These are phyloP conservation scores for Vitellaria paradoxa DNA, from an alignment of 179 eudicot genomes.

Conservation along the genomic window DNA sequence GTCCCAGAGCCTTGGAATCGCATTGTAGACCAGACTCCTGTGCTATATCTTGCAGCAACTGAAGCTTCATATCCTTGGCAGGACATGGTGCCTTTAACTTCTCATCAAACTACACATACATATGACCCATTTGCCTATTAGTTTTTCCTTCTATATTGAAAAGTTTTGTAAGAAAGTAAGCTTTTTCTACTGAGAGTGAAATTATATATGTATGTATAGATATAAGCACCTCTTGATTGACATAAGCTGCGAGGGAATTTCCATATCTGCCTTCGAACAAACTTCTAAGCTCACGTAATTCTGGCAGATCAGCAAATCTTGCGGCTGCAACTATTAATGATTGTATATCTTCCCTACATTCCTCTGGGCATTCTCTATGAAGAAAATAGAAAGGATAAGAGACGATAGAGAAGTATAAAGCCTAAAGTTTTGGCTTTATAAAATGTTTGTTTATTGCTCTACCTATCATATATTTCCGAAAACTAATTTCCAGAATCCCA, in stretches of 20 bases:
- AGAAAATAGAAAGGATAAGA: background rate
- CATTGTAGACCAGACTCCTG: constrained; percentile 51
- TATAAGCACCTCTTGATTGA: constrained; percentile 52
- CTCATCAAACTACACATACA: constrained; percentile 44
- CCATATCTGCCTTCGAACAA: constrained; percentile 63
- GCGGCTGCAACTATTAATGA: constrained; percentile 78
- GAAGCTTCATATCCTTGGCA: constrained; percentile 52
- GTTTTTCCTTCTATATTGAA: background rate
- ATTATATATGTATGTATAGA: background rate
- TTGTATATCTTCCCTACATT: constrained; percentile 63
- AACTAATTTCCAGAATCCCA: too few species aligned
- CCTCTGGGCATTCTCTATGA: constrained; percentile 73
- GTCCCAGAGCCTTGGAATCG: constrained; percentile 51
- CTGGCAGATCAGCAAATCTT: constrained; percentile 79
- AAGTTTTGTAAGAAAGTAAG: background rate
- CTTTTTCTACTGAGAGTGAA: background rate
- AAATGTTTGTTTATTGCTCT: too few species aligned
- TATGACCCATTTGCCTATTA: background rate
- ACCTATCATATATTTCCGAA: background rate
- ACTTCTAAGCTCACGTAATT: constrained; percentile 64
- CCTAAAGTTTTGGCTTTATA: too few species aligned
- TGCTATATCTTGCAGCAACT: constrained; percentile 57
- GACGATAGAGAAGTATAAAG: too few species aligned
- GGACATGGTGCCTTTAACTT: constrained; percentile 47
- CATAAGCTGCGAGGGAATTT: constrained; percentile 36